Percentiles rank a stretch among this genome's conserved stretches.
Evolutionary conservation across 2,329 filamentous ascomycete genomes (phyloP).

Genomic region (Stachybotrys chlorohalonatus): DNA sequence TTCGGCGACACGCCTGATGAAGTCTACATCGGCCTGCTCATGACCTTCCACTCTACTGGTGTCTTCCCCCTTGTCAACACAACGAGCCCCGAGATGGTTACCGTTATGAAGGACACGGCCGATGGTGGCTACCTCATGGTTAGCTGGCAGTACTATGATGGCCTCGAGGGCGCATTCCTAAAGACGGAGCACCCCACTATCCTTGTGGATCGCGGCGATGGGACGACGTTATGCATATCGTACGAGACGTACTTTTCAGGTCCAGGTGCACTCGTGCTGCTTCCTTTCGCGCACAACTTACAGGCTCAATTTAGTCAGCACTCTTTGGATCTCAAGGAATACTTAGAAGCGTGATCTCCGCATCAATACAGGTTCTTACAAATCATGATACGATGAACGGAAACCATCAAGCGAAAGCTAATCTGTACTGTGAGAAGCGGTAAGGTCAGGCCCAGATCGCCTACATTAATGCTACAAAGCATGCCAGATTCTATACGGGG

Average conservation of each 20-base stretch:
- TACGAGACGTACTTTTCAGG: conserved; percentile 4
- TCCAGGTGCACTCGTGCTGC: conserved; percentile 2
- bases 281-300: conserved; percentile 2
- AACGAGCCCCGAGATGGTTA: conserved; percentile 4
- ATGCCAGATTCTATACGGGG: no score
- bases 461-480: no score
- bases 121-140: conserved; percentile 2
- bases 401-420: no score
- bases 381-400: no score
- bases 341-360: background rate
- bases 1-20: conserved; percentile 4
- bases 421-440: no score
- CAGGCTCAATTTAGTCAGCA: conserved; percentile 2
- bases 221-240: conserved; percentile 3
- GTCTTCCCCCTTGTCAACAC: conserved; percentile 5
- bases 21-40: conserved; percentile 4
- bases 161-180: conserved; percentile 2
- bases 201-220: conserved; percentile 3
- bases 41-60: conserved; percentile 2
- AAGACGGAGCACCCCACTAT: conserved; percentile 4
- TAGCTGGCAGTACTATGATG: conserved; percentile 4
- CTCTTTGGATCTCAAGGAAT: conserved; percentile 1
- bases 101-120: conserved; percentile 1
- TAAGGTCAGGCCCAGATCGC: no score
- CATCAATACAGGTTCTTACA: no score